Evolutionary conservation across 1,139 yeast species (phyloP), one percentile per base, ranked within the genome.

Genomic region (Candida sanyaensis): DNA sequence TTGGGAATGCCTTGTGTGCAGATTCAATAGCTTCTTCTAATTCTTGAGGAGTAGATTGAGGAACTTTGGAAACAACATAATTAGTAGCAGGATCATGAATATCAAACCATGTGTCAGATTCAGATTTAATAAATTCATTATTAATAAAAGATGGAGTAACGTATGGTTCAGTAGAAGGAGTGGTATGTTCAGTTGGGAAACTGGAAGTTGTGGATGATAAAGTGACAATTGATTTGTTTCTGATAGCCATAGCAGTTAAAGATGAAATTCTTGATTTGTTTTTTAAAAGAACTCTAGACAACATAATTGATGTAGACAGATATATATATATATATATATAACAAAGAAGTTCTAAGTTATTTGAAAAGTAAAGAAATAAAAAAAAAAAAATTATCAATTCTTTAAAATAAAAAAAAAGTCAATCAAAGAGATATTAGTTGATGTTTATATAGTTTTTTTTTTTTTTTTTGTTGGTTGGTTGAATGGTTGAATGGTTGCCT

Each of bases 11-110:
- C 26, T 67, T 68, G 48, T 78, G 76, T 6, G 91, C 91, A 38
- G 86, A 71, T 39, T 77, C 82, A 45, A 87, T 84, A 6, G 93
- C 93, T 17, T 76, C 78, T 49, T 77, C 81, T 60, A 87, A 72
- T 65, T 87, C 95, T 46, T 72, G 78, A 6, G 77, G 78, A 10
- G 93, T 87, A 36, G 83, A 75, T 68, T 86, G 92, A 13, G 93
- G 93, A 12, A 86, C 93, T 55, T 77, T 74, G 43, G 87, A 76
- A 39, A 87, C 83, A 41, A 86, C 80, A 53, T 73, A 63, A 65
- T 86, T 82, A 49, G 93, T 86, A 46, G 93, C 88, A 11, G 93
- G 93, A 63, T 86, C 93, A 61, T 78, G 85, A 49, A 87, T 76
- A 51, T 86, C 91, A 61, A 77, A 83, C 91, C 91, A 86, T 55